Evolutionary conservation across 106 monocot species (phyloP), one percentile per base, ranked within the genome.

Genomic region (Phalaenopsis equestris): DNA sequence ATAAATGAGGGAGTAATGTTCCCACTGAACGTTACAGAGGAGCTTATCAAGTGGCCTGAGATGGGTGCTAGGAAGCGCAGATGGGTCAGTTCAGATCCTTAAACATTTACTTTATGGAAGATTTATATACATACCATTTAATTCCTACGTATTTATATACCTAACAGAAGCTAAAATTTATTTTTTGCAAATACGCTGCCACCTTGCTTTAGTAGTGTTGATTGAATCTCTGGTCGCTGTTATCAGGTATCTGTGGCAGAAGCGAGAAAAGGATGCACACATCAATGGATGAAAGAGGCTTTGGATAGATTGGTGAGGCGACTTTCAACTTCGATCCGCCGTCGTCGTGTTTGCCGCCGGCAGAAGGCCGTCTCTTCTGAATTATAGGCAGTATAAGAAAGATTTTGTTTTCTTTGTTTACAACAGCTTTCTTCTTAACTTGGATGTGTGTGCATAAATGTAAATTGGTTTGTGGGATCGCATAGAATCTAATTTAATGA

Each of bases 251-350:
- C 87, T 15, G 87, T 90, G 3, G 84, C 52, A 68, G 86, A 90
- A 48, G 92, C 82, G 9, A 90, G 67, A 52, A 81, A 86, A 65
- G 80, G 78, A 7, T 92, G 92, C 79, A 30, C 75, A 38, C 89
- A 89, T 77, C 48, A 73, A 19, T 92, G 92, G 92, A 92, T 92
- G 92, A 82, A 56, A 43, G 92, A 92, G 75, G 92, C 92, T 68
- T 77, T 92, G 47, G 92, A 89, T 41, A 73, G 14, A 58, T 79
- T 92, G 68, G 85, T 90, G 7, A 43, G 73, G 11, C 86, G 87
- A 21, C 89, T 87, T 43, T 79, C 77, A 6, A 72, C 8, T 36
- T 77, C 77, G 14, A 76, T n/a, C 1, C 73, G 38, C 6, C 64
- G 24, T 7, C 64, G 64, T 8, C 64, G 64, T 30, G 30, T 30